Conservation (phyloP, 768 basidiomycete species). For the Floccularia luteovirens region DNA sequence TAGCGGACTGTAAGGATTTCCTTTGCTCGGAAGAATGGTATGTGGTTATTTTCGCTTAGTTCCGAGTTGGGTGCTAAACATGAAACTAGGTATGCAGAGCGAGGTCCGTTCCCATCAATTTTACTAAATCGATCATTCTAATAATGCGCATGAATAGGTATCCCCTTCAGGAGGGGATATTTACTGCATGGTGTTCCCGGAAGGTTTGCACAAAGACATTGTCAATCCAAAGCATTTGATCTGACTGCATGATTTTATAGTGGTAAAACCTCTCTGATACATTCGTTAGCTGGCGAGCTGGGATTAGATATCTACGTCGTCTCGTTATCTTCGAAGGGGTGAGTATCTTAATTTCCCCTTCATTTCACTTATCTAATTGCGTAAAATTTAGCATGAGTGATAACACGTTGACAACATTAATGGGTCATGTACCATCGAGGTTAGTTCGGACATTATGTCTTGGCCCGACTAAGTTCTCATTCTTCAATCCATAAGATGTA, state of each 20-base stretch:
- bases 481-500: constrained; percentile 56
- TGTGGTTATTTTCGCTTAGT: constrained; percentile 19
- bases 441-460: constrained; percentile 17
- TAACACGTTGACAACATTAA: constrained; percentile 78
- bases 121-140: constrained; percentile 7
- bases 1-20: constrained; percentile 83
- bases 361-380: constrained; percentile 5
- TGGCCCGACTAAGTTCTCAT: constrained; percentile 9
- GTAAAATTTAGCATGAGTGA: constrained; percentile 68
- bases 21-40: constrained; percentile 80
- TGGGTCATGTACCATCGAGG: constrained; percentile 86
- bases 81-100: constrained; percentile 72
- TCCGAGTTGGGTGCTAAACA: constrained; percentile 11
- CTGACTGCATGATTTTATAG: constrained; percentile 24
- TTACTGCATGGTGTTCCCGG: constrained; percentile 81
- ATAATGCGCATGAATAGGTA: constrained; percentile 38
- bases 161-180: constrained; percentile 85
- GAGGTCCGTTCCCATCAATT: constrained; percentile 50
- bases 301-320: constrained; percentile 90
- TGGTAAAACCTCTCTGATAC: constrained; percentile 82
- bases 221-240: constrained; percentile 1
- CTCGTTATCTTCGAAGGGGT: constrained; percentile 84
- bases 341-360: constrained; percentile 5
- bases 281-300: constrained; percentile 79
- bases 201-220: constrained; percentile 39